These are phyloP conservation scores for Pseudonitzschia multistriata DNA, from an alignment of 108 stramenopile genomes.

Conservation along the genomic window DNA sequence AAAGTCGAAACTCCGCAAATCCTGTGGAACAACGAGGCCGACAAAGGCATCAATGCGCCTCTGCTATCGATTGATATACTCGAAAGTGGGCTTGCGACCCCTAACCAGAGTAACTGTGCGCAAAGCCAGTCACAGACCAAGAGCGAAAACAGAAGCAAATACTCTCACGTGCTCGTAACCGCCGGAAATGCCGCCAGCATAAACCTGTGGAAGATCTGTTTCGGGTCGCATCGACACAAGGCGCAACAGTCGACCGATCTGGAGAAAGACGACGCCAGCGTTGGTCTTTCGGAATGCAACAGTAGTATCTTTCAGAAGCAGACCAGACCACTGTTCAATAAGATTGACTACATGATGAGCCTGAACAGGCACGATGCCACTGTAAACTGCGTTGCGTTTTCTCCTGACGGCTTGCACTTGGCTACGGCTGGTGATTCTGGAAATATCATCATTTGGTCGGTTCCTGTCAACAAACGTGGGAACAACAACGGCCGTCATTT, in stretches of 20 bases:
- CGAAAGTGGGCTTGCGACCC: constrained; percentile 33
- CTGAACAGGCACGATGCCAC: constrained; percentile 61
- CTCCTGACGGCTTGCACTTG: constrained; percentile 81
- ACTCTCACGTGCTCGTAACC: constrained; percentile 75
- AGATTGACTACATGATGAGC: constrained; percentile 63
- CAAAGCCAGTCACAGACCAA: too few relatives aligned
- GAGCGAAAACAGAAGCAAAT: constrained; percentile 12
- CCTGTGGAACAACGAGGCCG: constrained; percentile 83
- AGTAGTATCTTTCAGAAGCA: constrained; percentile 14
- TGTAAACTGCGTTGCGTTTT: constrained; percentile 69
- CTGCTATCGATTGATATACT: constrained; percentile 62
- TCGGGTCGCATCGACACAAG: constrained; percentile 16
- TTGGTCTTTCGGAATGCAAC: neutral
- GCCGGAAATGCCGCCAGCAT: constrained; percentile 82
- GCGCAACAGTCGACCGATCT: neutral
- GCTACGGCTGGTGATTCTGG: constrained; percentile 90
- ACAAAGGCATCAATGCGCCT: constrained; percentile 84
- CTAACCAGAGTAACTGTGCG: neutral
- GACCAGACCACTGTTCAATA: constrained; percentile 26
- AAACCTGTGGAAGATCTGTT: constrained; percentile 70
- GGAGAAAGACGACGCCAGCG: constrained; percentile 4
- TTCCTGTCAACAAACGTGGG: constrained; percentile 54
- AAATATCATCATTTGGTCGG: constrained; percentile 60
- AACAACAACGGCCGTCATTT: constrained; percentile 46
- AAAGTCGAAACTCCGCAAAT: constrained; percentile 96